Evolutionary conservation across 2,329 filamentous ascomycete genomes (phyloP).

Genomic region (Stenocarpella maydis): DNA sequence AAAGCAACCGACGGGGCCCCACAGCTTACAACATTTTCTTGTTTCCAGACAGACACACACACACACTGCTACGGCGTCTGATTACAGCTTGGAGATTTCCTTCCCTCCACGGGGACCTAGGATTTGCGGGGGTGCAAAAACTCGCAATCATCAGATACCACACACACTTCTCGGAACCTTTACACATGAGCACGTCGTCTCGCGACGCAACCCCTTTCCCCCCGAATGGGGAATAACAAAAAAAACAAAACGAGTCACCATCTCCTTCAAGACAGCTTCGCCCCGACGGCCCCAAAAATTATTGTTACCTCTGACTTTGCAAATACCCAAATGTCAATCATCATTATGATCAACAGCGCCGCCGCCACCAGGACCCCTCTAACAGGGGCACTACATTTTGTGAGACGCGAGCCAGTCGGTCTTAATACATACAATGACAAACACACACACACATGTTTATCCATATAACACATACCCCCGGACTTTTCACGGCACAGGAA

Average conservation of each 20-base stretch:
- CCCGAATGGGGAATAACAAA: background rate
- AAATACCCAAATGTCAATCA: conserved; percentile 3
- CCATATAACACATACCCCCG: conserved; percentile 29
- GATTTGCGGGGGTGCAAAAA: too few relatives aligned
- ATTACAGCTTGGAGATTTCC: conserved; percentile 26
- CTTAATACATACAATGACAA: too few relatives aligned
- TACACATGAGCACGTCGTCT: conserved; percentile 30
- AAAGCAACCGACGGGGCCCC: conserved; percentile 10
- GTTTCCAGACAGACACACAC: background rate
- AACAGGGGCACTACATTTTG: too few relatives aligned
- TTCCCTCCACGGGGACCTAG: conserved; percentile 35
- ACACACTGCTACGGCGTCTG: conserved; percentile 28
- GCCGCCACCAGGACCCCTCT: too few relatives aligned
- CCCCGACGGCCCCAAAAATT: conserved; percentile 1
- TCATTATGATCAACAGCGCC: background rate
- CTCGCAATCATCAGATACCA: background rate
- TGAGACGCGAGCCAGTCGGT: too few relatives aligned
- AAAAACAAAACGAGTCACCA: background rate
- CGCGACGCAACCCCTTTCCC: conserved; percentile 20
- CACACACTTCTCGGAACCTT: background rate
- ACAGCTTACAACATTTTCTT: conserved; percentile 5
- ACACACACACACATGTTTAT: conserved; percentile 28
- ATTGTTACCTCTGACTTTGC: background rate
- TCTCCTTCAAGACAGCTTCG: conserved; percentile 3
- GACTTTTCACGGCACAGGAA: conserved; percentile 34